phyloP scores from a whole-genome alignment of 1,284 basidiomycete genomes.

The Microstroma glucosiphilum region DNA sequence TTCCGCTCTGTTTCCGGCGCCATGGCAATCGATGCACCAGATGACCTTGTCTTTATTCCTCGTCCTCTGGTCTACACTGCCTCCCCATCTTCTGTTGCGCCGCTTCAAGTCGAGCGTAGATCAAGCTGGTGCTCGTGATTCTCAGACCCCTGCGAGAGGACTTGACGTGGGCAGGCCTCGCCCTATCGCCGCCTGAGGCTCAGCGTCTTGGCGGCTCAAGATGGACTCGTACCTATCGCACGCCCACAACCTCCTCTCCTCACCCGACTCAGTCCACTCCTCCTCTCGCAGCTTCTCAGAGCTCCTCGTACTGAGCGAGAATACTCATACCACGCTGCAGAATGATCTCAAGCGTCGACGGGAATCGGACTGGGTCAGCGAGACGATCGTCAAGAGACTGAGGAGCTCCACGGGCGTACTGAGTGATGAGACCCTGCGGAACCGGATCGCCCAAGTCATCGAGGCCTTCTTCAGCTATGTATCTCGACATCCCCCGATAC shows the following conservation, averaged over 20 bases:
- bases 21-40: too few species aligned
- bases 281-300: background rate
- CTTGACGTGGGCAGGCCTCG: too few species aligned
- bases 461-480: background rate
- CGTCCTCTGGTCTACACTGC: too few species aligned
- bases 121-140: too few species aligned
- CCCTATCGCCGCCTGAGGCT: too few species aligned
- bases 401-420: background rate
- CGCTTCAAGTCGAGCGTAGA: too few species aligned
- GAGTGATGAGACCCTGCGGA: background rate
- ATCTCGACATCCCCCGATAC: background rate
- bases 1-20: too few species aligned
- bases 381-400: background rate
- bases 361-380: background rate
- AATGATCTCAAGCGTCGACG: background rate
- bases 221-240: background rate
- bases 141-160: too few species aligned
- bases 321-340: background rate
- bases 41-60: too few species aligned
- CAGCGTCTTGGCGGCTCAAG: background rate
- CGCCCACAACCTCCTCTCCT: background rate
- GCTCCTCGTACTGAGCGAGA: background rate
- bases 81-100: too few species aligned
- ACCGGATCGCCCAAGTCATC: background rate
- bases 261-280: background rate